Base-by-base conservation (phyloP, 2,329 filamentous ascomycete species). In the Lecanoromycetidae sp. region DNA sequence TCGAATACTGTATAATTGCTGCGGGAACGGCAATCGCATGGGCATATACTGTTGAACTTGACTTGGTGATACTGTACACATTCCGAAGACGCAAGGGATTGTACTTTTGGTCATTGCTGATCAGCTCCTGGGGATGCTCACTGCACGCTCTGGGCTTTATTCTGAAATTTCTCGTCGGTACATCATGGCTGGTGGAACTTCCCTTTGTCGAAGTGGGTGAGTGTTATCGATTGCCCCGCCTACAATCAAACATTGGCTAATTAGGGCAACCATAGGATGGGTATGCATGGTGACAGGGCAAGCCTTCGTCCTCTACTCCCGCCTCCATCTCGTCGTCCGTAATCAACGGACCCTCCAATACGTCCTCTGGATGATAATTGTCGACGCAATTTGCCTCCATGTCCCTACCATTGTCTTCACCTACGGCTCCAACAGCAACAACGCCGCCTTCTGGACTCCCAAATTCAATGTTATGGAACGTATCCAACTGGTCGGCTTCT, bases 401-500 rank as follows among this genome's bases (percentile, higher is more conserved):
- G 53, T 71, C 30, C 67, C 70, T 12, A 70, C 65, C 6, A 68
- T 66, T 4, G 61, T 70, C 20, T 55, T 71, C 19, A 68, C 66
- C 8, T 68, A 63, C 48, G 67, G 67, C 37, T 63, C 60, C 33
- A 70, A 70, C 53, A 49, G 54, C 13, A 48, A 55, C 20, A 48
- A 52, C 12, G 50, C 47, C 8, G 15, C 46, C 27, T 46, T 47
- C 13, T 69, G 61, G 51, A 59, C 60, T 13, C 50, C 46, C 4
- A 67, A 63, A n/a, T 70, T 69, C 55, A 65, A 66, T 36, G 55
- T 69, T 38, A 69, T 73, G 64, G 75, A 77, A 54, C 72, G 73
- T 57, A 66, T 77, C 17, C 72, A 77, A 54, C 69, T 77, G 55
- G 71, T 70, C 9, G 63, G 72, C 5, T 77, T 77, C 55, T 75